A percentile compares a stretch with the other conserved stretches of the same genome.
Evolutionary conservation across 2,329 filamentous ascomycete genomes (phyloP).

Genomic region (Fusarium subglutinans): DNA sequence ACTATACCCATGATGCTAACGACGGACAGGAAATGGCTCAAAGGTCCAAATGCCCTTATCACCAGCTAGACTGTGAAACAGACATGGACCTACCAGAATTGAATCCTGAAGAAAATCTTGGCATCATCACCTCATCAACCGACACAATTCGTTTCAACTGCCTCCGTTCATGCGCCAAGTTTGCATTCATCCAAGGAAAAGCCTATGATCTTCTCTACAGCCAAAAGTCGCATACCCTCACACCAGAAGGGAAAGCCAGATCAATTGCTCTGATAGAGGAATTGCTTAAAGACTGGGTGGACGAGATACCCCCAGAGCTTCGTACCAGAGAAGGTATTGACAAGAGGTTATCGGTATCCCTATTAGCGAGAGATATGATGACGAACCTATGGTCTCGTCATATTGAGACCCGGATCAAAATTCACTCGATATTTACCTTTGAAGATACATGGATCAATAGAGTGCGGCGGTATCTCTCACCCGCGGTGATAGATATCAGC

Average conservation of each 20-base stretch:
- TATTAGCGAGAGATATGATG: not conserved
- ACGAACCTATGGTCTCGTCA: constrained; percentile 30
- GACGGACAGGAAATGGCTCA: constrained; percentile 47
- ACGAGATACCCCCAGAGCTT: constrained; percentile 17
- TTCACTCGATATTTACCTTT: constrained; percentile 31
- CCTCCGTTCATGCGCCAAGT: constrained; percentile 14
- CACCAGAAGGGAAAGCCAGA: not conserved
- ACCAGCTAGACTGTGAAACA: constrained; percentile 49
- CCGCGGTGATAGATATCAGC: constrained; percentile 25
- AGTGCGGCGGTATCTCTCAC: constrained; percentile 20
- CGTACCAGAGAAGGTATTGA: not conserved
- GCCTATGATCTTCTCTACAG: constrained; percentile 28
- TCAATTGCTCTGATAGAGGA: constrained; percentile 3
- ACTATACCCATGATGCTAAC: not conserved
- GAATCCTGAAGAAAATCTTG: constrained; percentile 8
- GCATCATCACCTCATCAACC: constrained; percentile 13
- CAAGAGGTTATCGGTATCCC: constrained; percentile 1
- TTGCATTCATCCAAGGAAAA: constrained; percentile 37
- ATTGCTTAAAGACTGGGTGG: constrained; percentile 22
- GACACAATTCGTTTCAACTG: constrained; percentile 21
- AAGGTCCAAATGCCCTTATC: constrained; percentile 45
- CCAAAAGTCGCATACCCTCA: not conserved
- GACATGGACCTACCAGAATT: constrained; percentile 43
- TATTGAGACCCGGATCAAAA: constrained; percentile 24
- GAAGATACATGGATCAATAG: constrained; percentile 29